Conservation (phyloP, 768 basidiomycete genomes). For the Tylopilus cervinicoccineus region DNA sequence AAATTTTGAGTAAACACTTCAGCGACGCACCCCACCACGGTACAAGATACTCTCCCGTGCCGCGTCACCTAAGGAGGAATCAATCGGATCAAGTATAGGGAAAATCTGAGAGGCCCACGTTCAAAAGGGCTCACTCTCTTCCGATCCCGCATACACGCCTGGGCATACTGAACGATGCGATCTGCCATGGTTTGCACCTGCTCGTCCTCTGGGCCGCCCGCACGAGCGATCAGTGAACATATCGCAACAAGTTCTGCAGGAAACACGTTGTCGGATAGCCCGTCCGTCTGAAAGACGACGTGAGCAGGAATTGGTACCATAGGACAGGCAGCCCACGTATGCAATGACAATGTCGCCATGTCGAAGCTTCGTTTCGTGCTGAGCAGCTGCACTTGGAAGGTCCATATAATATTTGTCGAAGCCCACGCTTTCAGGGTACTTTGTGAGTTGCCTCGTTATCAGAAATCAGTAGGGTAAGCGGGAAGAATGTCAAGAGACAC, state of each 20-base stretch:
- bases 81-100: slow-evolving; percentile 5
- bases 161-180: slow-evolving; percentile 65
- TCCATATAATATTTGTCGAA: slow-evolving; percentile 28
- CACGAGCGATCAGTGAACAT: slow-evolving; percentile 59
- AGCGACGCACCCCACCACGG: slow-evolving; percentile 66
- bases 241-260: slow-evolving; percentile 66
- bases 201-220: slow-evolving; percentile 50
- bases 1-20: slow-evolving; percentile 1
- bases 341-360: slow-evolving; percentile 51
- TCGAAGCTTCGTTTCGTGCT: slow-evolving; percentile 43
- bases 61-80: slow-evolving; percentile 47
- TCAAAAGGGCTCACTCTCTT: slow-evolving; percentile 71
- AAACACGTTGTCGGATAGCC: slow-evolving; percentile 57
- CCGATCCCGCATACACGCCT: slow-evolving; percentile 64
- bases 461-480: neutral
- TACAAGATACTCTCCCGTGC: slow-evolving; percentile 61
- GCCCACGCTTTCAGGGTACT: slow-evolving; percentile 28
- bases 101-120: slow-evolving; percentile 38
- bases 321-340: slow-evolving; percentile 35
- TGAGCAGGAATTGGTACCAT: slow-evolving; percentile 3
- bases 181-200: slow-evolving; percentile 72
- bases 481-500: slow-evolving; percentile 3
- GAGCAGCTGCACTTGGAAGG: slow-evolving; percentile 39
- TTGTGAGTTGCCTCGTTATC: slow-evolving; percentile 29
- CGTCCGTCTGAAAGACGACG: slow-evolving; percentile 43